These are phyloP conservation scores for Seiridium cupressi DNA, from an alignment of 2,329 filamentous ascomycete species.

Conservation along the genomic window DNA sequence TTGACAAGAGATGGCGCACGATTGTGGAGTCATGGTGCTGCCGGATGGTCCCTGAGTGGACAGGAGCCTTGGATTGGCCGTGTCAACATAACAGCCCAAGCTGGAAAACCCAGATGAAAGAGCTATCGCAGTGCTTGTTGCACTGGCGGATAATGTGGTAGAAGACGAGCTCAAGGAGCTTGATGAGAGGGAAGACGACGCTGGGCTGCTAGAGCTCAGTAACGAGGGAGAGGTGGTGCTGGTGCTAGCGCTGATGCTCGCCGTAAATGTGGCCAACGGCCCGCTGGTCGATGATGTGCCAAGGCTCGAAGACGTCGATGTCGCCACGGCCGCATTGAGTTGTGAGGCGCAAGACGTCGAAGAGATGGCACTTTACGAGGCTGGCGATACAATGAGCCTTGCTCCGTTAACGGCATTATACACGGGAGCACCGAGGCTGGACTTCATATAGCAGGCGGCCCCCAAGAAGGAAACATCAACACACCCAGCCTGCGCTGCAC, in stretches of 20 bases:
- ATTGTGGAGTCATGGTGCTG: slow-evolving; percentile 30
- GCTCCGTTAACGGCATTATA: neutral
- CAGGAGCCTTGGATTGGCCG: slow-evolving; percentile 27
- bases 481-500: neutral
- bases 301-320: neutral
- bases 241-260: neutral
- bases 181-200: neutral
- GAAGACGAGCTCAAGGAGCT: neutral
- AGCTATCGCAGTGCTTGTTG: slow-evolving; percentile 4
- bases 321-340: too few species aligned
- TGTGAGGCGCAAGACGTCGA: neutral
- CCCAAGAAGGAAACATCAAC: neutral
- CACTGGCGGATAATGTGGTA: slow-evolving; percentile 2
- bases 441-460: neutral
- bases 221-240: neutral
- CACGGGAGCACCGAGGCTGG: neutral
- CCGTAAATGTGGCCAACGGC: neutral
- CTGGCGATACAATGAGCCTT: neutral
- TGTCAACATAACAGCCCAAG: slow-evolving; percentile 35
- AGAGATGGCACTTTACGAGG: neutral
- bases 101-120: slow-evolving; percentile 20
- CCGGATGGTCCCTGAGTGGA: slow-evolving; percentile 16
- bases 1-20: slow-evolving; percentile 27
- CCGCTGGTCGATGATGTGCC: neutral
- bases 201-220: neutral